Evolutionary conservation across 2,329 filamentous ascomycete genomes (phyloP).

Genomic region (Aspergillus japonicus): DNA sequence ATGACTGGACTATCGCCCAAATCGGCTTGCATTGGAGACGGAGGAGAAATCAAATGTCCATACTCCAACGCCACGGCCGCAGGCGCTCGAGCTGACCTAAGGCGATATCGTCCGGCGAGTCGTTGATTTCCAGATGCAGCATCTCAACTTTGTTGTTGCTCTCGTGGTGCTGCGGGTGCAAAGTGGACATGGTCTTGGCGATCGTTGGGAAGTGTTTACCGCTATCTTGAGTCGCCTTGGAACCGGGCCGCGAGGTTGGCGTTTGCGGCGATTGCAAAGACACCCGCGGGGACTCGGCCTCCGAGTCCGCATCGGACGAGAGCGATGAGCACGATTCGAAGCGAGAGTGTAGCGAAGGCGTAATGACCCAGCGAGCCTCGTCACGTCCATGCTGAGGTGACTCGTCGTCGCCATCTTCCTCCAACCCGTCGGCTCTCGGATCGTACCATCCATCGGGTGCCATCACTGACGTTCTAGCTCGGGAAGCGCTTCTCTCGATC

Average conservation of each 20-base stretch:
- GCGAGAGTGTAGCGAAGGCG: constrained; percentile 25
- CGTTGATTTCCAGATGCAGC: constrained; percentile 39
- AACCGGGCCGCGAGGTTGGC: constrained; percentile 36
- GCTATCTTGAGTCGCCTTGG: constrained; percentile 35
- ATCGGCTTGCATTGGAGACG: neutral
- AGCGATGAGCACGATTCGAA: constrained; percentile 34
- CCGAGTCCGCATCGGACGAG: constrained; percentile 27
- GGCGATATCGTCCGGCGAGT: constrained; percentile 29
- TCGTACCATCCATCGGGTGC: constrained; percentile 7
- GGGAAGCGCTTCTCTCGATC: neutral
- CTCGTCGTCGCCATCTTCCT: neutral
- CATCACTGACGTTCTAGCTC: neutral
- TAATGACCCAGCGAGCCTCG: constrained; percentile 23
- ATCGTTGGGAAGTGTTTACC: constrained; percentile 31
- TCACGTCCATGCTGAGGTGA: constrained; percentile 21
- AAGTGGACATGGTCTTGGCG: constrained; percentile 34
- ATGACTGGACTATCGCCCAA: neutral
- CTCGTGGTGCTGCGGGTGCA: constrained; percentile 19
- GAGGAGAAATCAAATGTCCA: constrained; percentile 39
- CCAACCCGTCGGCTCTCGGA: neutral
- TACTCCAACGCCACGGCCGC: constrained; percentile 45
- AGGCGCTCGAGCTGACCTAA: constrained; percentile 35
- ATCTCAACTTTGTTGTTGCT: constrained; percentile 36
- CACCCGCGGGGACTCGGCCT: constrained; percentile 25
- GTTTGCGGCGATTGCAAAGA: constrained; percentile 37